Evolutionary conservation across 108 stramenopile genomes (phyloP), one percentile per base, ranked within the genome.

Genomic region (Discostella stelligeroides): DNA sequence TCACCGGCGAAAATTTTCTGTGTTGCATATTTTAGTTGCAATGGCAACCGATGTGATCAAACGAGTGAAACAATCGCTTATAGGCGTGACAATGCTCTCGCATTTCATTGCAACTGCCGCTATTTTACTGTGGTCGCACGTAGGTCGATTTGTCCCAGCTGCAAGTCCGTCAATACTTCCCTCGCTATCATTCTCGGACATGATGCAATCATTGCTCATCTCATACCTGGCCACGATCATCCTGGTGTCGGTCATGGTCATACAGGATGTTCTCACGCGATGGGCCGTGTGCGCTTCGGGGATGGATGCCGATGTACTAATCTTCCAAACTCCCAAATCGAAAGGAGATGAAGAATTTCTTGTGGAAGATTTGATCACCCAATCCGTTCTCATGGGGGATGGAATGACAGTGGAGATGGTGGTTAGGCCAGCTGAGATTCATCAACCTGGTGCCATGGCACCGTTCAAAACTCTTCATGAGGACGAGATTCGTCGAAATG

Each of bases 311-410:
- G 75, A 76, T 57, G 18, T 63, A 13, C 62, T 76, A 0, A 2
- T 76, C 41, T 55, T 40, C 27, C 67, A 49, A 41, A 57, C 37
- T 25, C 20, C 39, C 27, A 13, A 13, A 20, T 63, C 40, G 34
- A 49, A 8, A 28, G 5, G 47, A 0, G 40, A 58, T 34, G n/a
- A 47, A 28, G 23, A 49, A 57, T 76, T 76, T 37, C 60, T 76
- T 39, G 61, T 53, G 0, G 75, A 76, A 42, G 75, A 76, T 63
- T 64, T 76, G 24, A 56, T 68, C 23, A 50, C 63, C 23, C 75
- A 76, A 47, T 76, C 68, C 1, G 43, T 76, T 18, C 68, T 76
- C 4, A 63, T 68, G 62, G 75, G 75, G 24, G 68, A 76, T 49
- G 75, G 67, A 17, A 29, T 27, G 13, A 76, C 75, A 34, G 75